Evolutionary conservation across 306 rosid species (phyloP).

Genomic region (Erythrophleum fordii): DNA sequence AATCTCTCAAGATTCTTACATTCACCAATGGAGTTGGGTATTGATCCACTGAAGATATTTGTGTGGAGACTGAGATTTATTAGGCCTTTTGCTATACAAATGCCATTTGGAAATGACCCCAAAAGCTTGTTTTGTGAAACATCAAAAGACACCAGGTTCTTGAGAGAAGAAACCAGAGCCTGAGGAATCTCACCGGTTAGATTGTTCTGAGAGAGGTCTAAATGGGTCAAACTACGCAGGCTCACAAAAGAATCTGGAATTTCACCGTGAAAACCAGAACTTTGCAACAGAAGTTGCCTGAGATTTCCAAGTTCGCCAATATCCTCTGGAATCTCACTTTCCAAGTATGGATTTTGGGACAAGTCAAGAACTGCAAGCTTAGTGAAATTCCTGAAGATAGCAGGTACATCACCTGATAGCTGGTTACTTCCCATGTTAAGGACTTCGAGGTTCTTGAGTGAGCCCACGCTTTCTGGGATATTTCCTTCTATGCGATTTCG

Average conservation of each 20-base stretch:
- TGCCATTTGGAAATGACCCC: slow-evolving; percentile 77
- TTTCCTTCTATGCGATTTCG: slow-evolving; percentile 77
- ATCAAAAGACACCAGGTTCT: slow-evolving; percentile 82
- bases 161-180: slow-evolving; percentile 64
- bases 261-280: slow-evolving; percentile 85
- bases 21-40: slow-evolving; percentile 61
- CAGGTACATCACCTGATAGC: slow-evolving; percentile 77
- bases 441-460: slow-evolving; percentile 62
- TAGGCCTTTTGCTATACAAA: slow-evolving; percentile 68
- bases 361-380: slow-evolving; percentile 81
- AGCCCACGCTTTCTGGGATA: slow-evolving; percentile 72
- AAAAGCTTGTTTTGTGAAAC: slow-evolving; percentile 78
- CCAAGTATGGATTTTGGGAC: slow-evolving; percentile 77
- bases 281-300: slow-evolving; percentile 65
- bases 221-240: slow-evolving; percentile 57
- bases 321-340: slow-evolving; percentile 79
- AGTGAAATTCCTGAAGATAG: slow-evolving; percentile 65
- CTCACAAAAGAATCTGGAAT: slow-evolving; percentile 74
- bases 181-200: slow-evolving; percentile 73
- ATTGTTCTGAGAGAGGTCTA: slow-evolving; percentile 88
- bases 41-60: slow-evolving; percentile 67
- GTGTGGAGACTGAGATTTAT: slow-evolving; percentile 71
- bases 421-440: slow-evolving; percentile 75
- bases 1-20: slow-evolving; percentile 86
- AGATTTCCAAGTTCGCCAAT: slow-evolving; percentile 75